phyloP scores from a whole-genome alignment of 2,329 filamentous ascomycete genomes.

The Periconia digitata region DNA sequence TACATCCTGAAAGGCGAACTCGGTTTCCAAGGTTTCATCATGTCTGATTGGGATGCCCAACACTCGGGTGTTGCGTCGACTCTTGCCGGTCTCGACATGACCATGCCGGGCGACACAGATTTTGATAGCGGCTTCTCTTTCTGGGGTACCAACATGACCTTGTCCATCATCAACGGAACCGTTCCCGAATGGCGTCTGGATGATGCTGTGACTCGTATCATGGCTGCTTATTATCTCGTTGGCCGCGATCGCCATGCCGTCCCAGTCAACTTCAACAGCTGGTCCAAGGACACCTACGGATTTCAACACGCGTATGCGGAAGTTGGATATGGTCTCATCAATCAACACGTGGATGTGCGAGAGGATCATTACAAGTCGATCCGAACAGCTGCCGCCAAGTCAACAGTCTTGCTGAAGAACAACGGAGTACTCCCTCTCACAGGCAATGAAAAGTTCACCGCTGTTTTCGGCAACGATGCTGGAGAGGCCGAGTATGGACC shows the following conservation, averaged over 20 bases:
- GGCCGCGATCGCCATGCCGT: constrained; percentile 55
- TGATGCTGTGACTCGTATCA: constrained; percentile 86
- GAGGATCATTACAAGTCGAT: constrained; percentile 72
- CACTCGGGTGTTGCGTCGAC: constrained; percentile 68
- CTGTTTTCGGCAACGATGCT: constrained; percentile 55
- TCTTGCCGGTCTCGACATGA: constrained; percentile 78
- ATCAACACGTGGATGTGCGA: constrained; percentile 83
- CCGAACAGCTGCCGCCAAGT: constrained; percentile 74
- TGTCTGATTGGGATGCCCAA: constrained; percentile 75
- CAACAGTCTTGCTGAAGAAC: constrained; percentile 82
- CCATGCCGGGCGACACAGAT: constrained; percentile 75
- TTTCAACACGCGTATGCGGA: constrained; percentile 65
- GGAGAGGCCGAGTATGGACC: constrained; percentile 49
- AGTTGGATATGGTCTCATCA: constrained; percentile 65
- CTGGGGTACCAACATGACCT: constrained; percentile 86
- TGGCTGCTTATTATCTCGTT: constrained; percentile 67
- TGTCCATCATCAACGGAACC: constrained; percentile 86
- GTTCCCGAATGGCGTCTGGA: constrained; percentile 84
- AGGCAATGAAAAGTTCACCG: constrained; percentile 50
- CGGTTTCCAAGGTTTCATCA: constrained; percentile 76
- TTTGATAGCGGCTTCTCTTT: constrained; percentile 74
- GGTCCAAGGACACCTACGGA: constrained; percentile 76
- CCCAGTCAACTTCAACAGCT: constrained; percentile 83
- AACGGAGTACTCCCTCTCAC: constrained; percentile 47
- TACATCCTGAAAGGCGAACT: constrained; percentile 76